phyloP scores from a whole-genome alignment of 202 grass and related monocot genomes.

The Miscanthus sacchariflorus region DNA sequence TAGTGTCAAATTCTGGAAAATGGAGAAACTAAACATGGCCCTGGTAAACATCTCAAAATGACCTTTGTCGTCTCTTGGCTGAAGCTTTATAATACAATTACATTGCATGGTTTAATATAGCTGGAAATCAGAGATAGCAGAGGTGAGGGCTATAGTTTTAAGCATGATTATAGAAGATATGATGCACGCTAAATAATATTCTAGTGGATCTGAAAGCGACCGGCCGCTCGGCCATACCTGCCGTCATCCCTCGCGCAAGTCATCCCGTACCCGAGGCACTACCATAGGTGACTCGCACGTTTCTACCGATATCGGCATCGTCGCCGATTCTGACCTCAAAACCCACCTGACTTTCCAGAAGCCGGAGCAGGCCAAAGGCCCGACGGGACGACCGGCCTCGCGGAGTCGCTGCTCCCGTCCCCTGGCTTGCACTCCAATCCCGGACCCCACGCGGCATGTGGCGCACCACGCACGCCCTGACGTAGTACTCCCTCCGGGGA shows the following conservation, averaged over 20 bases:
- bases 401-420: background rate
- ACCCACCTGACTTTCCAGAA: background rate
- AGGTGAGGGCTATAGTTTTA: no score
- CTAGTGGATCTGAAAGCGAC: background rate
- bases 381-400: background rate
- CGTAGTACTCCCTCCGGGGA: background rate
- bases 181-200: no score
- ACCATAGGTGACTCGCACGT: background rate
- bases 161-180: no score
- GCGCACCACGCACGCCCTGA: slow-evolving; percentile 31
- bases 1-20: no score
- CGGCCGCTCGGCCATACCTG: background rate
- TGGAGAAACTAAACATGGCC: no score
- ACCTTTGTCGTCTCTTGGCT: no score
- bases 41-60: no score
- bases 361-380: background rate
- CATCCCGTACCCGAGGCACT: background rate
- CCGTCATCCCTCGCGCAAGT: background rate
- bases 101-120: no score
- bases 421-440: slow-evolving; percentile 30
- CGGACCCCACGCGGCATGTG: background rate
- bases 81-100: no score
- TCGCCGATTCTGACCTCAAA: no score
- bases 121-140: no score
- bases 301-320: background rate